phyloP scores from a whole-genome alignment of 208 protist species.

The Leishmania major region DNA sequence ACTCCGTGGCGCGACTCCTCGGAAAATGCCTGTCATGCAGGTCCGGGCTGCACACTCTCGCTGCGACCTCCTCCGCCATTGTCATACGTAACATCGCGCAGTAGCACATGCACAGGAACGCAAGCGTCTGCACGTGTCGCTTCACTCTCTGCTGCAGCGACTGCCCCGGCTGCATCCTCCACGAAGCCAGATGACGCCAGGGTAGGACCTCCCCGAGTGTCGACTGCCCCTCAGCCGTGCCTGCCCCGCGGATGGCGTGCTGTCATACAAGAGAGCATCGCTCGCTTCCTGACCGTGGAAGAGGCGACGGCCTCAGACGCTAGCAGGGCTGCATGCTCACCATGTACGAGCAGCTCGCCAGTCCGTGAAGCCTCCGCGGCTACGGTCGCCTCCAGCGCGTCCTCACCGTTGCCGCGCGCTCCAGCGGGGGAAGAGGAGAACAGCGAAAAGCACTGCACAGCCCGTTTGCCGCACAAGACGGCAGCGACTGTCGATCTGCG shows the following conservation, averaged over 20 bases:
- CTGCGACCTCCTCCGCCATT: conserved; percentile 8
- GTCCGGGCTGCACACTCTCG: not conserved
- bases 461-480: not conserved
- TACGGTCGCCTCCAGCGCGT: not conserved
- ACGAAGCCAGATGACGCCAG: not conserved
- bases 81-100: not conserved
- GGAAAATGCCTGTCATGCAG: not conserved
- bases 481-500: not conserved
- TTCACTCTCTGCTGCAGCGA: not conserved
- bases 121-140: not conserved
- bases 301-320: not conserved
- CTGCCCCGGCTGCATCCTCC: not conserved
- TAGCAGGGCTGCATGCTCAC: not conserved
- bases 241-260: not conserved
- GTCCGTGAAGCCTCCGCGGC: not conserved
- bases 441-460: not conserved
- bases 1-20: not conserved
- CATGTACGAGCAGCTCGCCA: not conserved
- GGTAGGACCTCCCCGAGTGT: too few species aligned
- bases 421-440: not conserved
- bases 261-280: conserved; percentile 27
- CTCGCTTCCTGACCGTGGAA: conserved; percentile 17
- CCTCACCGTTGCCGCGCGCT: conserved; percentile 1
- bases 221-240: not conserved
- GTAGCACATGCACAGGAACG: not conserved